phyloP scores from a whole-genome alignment of 129 eudicot species.

The Artemisia tridentata region DNA sequence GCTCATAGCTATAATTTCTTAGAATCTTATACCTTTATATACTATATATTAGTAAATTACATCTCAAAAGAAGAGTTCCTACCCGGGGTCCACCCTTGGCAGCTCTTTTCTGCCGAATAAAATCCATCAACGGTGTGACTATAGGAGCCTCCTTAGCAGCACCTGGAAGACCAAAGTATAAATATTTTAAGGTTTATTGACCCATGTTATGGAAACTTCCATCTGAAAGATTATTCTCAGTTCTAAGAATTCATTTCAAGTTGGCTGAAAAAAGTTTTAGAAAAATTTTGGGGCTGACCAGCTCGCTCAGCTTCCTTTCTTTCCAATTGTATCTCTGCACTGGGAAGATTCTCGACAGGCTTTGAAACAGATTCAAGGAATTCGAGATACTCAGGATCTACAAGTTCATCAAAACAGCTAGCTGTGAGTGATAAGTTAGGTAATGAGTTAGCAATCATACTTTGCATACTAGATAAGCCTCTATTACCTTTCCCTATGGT shows the following conservation, averaged over 20 bases:
- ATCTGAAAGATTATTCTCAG: not conserved
- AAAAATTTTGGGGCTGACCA: conserved; percentile 47
- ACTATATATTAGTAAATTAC: not conserved
- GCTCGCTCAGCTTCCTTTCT: conserved; percentile 92
- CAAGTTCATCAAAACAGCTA: conserved; percentile 27
- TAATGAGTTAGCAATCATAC: conserved; percentile 13
- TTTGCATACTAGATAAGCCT: conserved; percentile 5
- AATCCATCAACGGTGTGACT: conserved; percentile 85
- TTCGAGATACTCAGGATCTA: conserved; percentile 92
- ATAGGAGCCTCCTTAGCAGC: conserved; percentile 66
- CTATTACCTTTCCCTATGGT: conserved; percentile 68
- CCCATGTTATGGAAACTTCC: not conserved
- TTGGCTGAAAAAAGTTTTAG: not conserved
- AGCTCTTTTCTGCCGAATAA: conserved; percentile 88
- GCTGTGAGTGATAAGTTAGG: conserved; percentile 8
- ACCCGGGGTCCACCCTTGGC: conserved; percentile 86
- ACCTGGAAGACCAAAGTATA: conserved; percentile 42
- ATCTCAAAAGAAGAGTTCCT: conserved; percentile 13
- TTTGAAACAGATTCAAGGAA: conserved; percentile 73
- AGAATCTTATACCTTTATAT: not conserved
- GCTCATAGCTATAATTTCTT: too few relatives aligned
- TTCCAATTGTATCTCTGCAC: conserved; percentile 97
- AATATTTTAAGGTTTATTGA: conserved; percentile 1
- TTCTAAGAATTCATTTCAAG: conserved; percentile 1
- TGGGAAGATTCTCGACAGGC: conserved; percentile 95